phyloP scores from a whole-genome alignment of 2,329 filamentous ascomycete genomes.

The Trichoderma arundinaceum region DNA sequence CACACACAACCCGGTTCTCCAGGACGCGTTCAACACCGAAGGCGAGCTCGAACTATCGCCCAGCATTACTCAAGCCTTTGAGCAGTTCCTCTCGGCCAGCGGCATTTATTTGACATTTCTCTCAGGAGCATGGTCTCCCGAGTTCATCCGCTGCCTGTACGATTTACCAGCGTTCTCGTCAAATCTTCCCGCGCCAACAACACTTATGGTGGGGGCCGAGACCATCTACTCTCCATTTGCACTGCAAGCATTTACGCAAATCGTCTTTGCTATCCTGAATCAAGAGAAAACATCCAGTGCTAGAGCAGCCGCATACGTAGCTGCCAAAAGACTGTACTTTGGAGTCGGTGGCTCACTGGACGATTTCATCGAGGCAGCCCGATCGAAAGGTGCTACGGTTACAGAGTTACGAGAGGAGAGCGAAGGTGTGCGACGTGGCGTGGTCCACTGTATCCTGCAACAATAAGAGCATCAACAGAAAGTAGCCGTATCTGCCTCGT shows the following conservation, averaged over 20 bases:
- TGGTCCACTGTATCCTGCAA: slow-evolving; percentile 57
- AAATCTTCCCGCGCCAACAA: slow-evolving; percentile 36
- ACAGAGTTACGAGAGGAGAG: slow-evolving; percentile 62
- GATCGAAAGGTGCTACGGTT: slow-evolving; percentile 55
- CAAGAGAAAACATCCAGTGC: slow-evolving; percentile 48
- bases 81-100: slow-evolving; percentile 53
- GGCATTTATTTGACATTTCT: slow-evolving; percentile 68
- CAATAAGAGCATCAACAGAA: background rate
- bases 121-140: slow-evolving; percentile 75
- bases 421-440: slow-evolving; percentile 65
- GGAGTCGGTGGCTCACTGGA: slow-evolving; percentile 83
- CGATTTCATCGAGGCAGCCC: slow-evolving; percentile 67
- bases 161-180: slow-evolving; percentile 33
- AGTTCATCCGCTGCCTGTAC: slow-evolving; percentile 66
- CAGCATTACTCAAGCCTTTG: slow-evolving; percentile 64
- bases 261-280: slow-evolving; percentile 64
- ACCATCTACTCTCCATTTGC: slow-evolving; percentile 83
- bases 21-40: slow-evolving; percentile 55
- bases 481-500: background rate
- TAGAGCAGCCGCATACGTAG: slow-evolving; percentile 67
- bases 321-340: slow-evolving; percentile 82
- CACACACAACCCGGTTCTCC: slow-evolving; percentile 46
- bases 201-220: slow-evolving; percentile 73
- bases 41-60: slow-evolving; percentile 70
- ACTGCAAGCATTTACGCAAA: slow-evolving; percentile 70